phyloP scores from a whole-genome alignment of 805 yeast genomes.

The Blastobotrys chiropterorum region DNA sequence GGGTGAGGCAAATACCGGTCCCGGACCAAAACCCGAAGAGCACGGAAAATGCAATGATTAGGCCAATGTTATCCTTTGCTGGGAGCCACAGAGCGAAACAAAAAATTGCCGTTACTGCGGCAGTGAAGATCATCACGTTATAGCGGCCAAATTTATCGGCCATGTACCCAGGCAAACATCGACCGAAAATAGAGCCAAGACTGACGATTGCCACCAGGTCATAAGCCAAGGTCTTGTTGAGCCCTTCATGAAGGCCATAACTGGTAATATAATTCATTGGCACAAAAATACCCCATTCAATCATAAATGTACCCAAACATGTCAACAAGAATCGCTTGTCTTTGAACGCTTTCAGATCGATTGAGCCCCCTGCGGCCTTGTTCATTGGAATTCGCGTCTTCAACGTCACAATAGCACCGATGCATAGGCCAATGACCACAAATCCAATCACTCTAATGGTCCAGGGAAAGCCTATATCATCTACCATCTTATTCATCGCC shows the following conservation, averaged over 20 bases:
- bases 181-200: constrained; percentile 45
- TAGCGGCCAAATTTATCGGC: constrained; percentile 53
- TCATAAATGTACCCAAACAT: constrained; percentile 27
- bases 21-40: constrained; percentile 55
- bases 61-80: constrained; percentile 37
- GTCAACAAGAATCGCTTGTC: constrained; percentile 27
- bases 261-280: constrained; percentile 51
- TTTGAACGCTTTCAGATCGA: constrained; percentile 27
- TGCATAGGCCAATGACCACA: constrained; percentile 24
- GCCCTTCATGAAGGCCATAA: constrained; percentile 37
- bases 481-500: constrained; percentile 41
- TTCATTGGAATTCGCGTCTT: constrained; percentile 33
- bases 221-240: constrained; percentile 24
- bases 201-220: constrained; percentile 43
- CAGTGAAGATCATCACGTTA: constrained; percentile 48
- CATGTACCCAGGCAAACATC: constrained; percentile 47
- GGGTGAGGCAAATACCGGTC: constrained; percentile 57
- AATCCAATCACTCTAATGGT: constrained; percentile 46
- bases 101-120: constrained; percentile 40
- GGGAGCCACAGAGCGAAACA: constrained; percentile 63
- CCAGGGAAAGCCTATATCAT: constrained; percentile 53
- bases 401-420: constrained; percentile 31
- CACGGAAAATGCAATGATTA: constrained; percentile 47
- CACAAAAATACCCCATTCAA: constrained; percentile 49
- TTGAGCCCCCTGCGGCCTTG: constrained; percentile 16